phyloP scores from a whole-genome alignment of 2,329 filamentous ascomycete species.

The Neurospora sp. region DNA sequence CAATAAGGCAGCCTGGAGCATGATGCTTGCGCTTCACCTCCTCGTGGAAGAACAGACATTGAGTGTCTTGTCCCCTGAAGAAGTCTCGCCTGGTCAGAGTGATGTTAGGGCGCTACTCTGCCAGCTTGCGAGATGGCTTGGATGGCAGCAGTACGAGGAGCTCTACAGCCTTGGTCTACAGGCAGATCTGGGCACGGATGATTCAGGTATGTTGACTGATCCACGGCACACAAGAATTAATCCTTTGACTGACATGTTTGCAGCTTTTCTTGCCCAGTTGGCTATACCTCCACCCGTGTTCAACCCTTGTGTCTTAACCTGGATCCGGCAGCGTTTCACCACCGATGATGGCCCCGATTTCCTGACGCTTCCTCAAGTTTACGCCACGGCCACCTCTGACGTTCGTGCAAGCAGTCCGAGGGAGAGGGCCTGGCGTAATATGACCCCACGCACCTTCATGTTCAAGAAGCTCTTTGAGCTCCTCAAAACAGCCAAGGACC shows the following conservation, averaged over 20 bases:
- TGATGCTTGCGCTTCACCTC: constrained; percentile 71
- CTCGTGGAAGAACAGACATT: constrained; percentile 86
- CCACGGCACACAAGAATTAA: not conserved
- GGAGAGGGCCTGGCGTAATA: constrained; percentile 32
- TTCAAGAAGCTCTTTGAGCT: constrained; percentile 58
- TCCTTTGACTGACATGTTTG: not conserved
- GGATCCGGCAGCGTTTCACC: constrained; percentile 40
- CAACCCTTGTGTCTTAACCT: constrained; percentile 32
- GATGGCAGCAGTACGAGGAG: constrained; percentile 47
- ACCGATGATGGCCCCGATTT: constrained; percentile 27
- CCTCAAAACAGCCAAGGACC: constrained; percentile 39
- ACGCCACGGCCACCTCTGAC: constrained; percentile 28
- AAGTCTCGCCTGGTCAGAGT: constrained; percentile 31
- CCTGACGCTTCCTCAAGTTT: constrained; percentile 35
- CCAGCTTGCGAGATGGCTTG: constrained; percentile 75
- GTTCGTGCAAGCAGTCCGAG: constrained; percentile 25
- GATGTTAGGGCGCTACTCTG: constrained; percentile 64
- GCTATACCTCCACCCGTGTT: constrained; percentile 22
- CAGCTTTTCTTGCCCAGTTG: not conserved
- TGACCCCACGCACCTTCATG: constrained; percentile 59
- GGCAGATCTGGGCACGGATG: constrained; percentile 31
- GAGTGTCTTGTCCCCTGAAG: constrained; percentile 44
- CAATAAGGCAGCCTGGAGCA: constrained; percentile 51
- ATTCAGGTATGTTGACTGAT: constrained; percentile 27
- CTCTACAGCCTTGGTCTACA: constrained; percentile 45